Evolutionary conservation across 2,329 filamentous ascomycete species (phyloP).

Genomic region (Lasiodiplodia sp.): DNA sequence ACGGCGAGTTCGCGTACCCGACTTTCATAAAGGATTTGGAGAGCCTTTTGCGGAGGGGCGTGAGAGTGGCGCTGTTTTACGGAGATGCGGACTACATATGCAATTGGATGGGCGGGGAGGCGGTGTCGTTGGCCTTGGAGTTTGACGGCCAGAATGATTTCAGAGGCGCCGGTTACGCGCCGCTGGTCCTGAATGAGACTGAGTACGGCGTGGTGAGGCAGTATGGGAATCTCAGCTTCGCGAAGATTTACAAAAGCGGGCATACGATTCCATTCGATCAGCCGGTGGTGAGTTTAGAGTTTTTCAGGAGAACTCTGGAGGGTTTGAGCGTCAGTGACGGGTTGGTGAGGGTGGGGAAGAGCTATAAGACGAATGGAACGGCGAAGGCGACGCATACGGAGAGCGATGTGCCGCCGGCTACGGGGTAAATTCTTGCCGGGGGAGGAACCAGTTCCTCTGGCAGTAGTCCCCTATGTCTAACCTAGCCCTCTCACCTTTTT

Average conservation of each 20-base stretch:
- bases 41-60: constrained; percentile 61
- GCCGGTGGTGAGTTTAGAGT: constrained; percentile 35
- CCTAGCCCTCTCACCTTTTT: not conserved
- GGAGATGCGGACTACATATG: constrained; percentile 64
- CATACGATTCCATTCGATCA: constrained; percentile 59
- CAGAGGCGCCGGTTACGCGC: constrained; percentile 73
- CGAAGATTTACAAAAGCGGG: constrained; percentile 59
- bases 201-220: constrained; percentile 73
- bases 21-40: constrained; percentile 55
- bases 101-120: constrained; percentile 76
- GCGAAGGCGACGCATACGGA: constrained; percentile 21
- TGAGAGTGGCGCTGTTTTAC: constrained; percentile 65
- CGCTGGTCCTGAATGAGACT: constrained; percentile 67
- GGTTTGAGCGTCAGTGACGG: constrained; percentile 10
- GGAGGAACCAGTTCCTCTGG: not conserved
- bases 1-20: constrained; percentile 56
- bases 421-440: constrained; percentile 20
- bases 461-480: no score
- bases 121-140: constrained; percentile 60
- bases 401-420: constrained; percentile 26
- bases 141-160: constrained; percentile 63
- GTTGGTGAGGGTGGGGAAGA: not conserved
- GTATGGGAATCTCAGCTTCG: constrained; percentile 70
- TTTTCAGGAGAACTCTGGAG: constrained; percentile 18
- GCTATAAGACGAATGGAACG: constrained; percentile 18